Evolutionary conservation across 2,329 filamentous ascomycete species (phyloP).

Genomic region (Fusarium praegraminearum): DNA sequence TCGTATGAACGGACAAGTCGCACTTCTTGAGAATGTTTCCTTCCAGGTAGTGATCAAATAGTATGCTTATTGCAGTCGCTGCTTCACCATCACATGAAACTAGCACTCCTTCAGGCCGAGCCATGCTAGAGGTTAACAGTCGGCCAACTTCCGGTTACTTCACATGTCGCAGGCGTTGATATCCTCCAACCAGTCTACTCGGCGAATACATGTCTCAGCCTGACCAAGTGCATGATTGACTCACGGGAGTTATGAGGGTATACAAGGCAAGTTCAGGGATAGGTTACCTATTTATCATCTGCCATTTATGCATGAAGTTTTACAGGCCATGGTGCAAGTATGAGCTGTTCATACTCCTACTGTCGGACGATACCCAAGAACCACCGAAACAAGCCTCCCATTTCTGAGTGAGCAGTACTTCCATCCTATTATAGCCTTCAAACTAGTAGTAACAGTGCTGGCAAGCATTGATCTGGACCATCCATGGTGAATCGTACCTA

Average conservation of each 20-base stretch:
- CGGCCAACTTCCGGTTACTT: conserved; percentile 29
- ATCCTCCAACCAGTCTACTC: neutral
- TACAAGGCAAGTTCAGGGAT: neutral
- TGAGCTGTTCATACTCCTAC: neutral
- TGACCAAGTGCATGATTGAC: neutral
- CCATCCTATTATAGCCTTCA: neutral
- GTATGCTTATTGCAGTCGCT: neutral
- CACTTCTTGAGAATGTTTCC: neutral
- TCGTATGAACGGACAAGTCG: neutral
- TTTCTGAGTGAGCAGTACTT: neutral
- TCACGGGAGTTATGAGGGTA: conserved; percentile 11
- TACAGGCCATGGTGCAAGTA: neutral
- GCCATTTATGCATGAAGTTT: neutral
- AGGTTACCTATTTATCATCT: neutral
- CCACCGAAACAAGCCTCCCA: neutral
- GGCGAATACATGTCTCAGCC: neutral
- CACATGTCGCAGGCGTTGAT: neutral
- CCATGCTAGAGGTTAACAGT: conserved; percentile 1
- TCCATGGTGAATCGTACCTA: neutral
- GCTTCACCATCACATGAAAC: conserved; percentile 4
- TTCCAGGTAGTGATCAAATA: neutral
- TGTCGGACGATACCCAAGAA: neutral
- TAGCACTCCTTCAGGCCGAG: conserved; percentile 20
- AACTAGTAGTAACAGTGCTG: neutral
- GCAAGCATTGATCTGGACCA: neutral